These are phyloP conservation scores for Camelina laxa DNA, from an alignment of 345 rosid genomes.

Conservation along the genomic window DNA sequence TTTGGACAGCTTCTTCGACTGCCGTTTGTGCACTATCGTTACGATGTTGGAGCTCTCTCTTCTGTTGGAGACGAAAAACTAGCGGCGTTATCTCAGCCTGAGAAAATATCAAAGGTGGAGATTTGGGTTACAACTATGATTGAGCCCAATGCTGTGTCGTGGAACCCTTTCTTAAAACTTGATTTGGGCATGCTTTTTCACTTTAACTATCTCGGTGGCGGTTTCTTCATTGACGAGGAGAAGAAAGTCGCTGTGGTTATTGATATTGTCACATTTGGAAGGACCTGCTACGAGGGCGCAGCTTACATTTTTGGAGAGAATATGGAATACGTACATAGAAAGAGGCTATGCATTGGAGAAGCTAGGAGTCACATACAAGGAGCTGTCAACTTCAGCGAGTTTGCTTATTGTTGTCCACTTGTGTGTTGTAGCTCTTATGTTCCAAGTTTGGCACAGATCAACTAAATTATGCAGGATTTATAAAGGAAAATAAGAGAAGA, in stretches of 20 bases:
- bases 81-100: not conserved
- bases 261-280: not conserved
- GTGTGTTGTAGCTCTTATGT: not conserved
- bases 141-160: not conserved
- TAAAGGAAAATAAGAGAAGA: no score
- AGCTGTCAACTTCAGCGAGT: not conserved
- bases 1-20: conserved; percentile 3
- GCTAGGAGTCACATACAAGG: not conserved
- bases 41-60: not conserved
- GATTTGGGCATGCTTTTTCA: not conserved
- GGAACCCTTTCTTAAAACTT: not conserved
- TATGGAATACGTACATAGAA: not conserved
- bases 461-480: no score
- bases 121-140: not conserved
- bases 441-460: not conserved
- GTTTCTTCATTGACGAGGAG: conserved; percentile 11
- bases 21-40: not conserved
- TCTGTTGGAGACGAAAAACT: not conserved
- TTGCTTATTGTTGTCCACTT: not conserved
- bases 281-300: not conserved
- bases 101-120: not conserved
- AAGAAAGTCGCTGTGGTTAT: not conserved
- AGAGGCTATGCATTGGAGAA: not conserved
- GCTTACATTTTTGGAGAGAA: not conserved
- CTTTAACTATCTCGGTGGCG: not conserved